A percentile compares a stretch with the other conserved stretches of the same genome.
Conservation (phyloP, 2,329 filamentous ascomycete genomes). For the Didymella pinodella region DNA sequence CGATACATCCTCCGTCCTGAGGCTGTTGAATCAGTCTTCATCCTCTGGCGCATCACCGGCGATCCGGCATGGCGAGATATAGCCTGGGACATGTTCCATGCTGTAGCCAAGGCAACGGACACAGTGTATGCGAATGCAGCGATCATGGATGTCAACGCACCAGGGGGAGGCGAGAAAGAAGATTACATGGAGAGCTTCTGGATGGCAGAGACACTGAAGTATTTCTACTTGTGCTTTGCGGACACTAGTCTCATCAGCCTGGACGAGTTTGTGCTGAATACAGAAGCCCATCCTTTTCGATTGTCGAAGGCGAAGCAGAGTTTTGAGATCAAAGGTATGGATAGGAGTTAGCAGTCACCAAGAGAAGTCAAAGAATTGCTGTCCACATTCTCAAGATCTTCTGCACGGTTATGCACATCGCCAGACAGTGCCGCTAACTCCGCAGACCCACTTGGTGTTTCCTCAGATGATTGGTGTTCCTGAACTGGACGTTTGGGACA, state of each 20-base stretch:
- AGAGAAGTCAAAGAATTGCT: background rate
- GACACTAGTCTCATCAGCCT: constrained; percentile 54
- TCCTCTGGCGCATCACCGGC: constrained; percentile 66
- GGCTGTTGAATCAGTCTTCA: constrained; percentile 65
- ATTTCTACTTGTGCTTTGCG: constrained; percentile 58
- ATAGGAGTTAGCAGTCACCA: background rate
- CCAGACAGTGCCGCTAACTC: constrained; percentile 7
- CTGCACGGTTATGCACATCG: background rate
- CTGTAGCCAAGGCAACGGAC: constrained; percentile 52
- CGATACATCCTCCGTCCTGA: constrained; percentile 60
- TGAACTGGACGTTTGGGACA: constrained; percentile 22
- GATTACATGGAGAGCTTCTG: constrained; percentile 60
- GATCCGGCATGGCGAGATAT: constrained; percentile 53
- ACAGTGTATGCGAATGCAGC: constrained; percentile 55
- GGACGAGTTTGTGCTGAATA: constrained; percentile 59
- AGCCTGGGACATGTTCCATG: constrained; percentile 57
- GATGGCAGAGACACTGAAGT: constrained; percentile 59
- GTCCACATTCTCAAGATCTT: background rate
- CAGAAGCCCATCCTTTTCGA: constrained; percentile 57
- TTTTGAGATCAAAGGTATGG: background rate
- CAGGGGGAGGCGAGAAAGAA: constrained; percentile 36
- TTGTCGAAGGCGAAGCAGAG: constrained; percentile 20
- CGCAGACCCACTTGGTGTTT: constrained; percentile 22
- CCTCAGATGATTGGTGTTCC: constrained; percentile 28
- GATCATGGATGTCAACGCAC: constrained; percentile 51